Percentiles rank a stretch among this genome's conserved stretches.
Evolutionary conservation across 768 basidiomycete species (phyloP).

Genomic region (Gloeophyllum trabeum): DNA sequence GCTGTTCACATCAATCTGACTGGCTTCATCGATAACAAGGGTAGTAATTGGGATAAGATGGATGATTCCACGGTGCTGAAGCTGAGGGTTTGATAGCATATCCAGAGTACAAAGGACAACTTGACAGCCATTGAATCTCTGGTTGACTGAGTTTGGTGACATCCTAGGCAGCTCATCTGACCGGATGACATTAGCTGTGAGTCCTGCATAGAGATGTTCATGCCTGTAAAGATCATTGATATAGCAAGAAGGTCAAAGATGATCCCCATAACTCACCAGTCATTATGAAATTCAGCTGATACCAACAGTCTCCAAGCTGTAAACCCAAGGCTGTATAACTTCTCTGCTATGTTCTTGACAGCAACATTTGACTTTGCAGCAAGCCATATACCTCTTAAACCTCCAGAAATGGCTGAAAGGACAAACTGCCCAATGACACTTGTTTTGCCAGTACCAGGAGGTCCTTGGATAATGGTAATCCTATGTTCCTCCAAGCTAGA

Average conservation of each 20-base stretch:
- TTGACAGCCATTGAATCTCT: not conserved
- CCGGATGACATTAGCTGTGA: not conserved
- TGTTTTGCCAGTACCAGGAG: slow-evolving; percentile 12
- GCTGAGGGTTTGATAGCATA: not conserved
- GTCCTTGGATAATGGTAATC: slow-evolving; percentile 15
- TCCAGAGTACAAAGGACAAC: not conserved
- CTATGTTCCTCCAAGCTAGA: slow-evolving; percentile 6
- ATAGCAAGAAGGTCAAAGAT: not conserved
- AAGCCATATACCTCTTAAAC: slow-evolving; percentile 24
- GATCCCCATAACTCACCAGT: slow-evolving; percentile 30
- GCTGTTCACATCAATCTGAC: not conserved
- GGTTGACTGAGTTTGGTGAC: no score
- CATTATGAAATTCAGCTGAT: slow-evolving; percentile 32
- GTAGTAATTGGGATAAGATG: not conserved
- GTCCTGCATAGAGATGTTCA: not conserved
- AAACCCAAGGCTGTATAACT: slow-evolving; percentile 21
- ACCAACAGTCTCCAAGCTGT: slow-evolving; percentile 28
- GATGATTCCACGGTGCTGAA: not conserved
- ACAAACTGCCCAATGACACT: slow-evolving; percentile 20
- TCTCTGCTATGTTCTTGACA: slow-evolving; percentile 43
- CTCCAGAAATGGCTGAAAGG: slow-evolving; percentile 39
- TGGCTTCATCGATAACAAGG: slow-evolving; percentile 1
- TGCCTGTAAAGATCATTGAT: not conserved
- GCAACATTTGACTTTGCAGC: slow-evolving; percentile 39
- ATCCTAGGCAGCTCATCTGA: no score